Percentiles rank a stretch among this genome's conserved stretches.
Conservation (phyloP, 805 yeast species). For the Dipodascopsis uninucleata region DNA sequence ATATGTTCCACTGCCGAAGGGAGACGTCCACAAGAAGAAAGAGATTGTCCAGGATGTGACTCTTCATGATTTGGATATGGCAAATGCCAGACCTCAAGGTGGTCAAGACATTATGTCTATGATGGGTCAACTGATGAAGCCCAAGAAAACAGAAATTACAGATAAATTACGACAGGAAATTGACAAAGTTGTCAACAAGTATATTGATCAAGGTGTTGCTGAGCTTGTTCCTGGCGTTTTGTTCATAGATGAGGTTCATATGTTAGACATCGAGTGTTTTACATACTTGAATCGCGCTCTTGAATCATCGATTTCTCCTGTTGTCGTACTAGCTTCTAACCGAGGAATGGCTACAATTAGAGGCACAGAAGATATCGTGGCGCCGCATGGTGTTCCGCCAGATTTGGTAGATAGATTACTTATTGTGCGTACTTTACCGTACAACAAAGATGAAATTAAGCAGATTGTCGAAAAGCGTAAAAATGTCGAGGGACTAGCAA, state of each 20-base stretch:
- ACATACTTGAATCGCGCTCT: constrained; percentile 91
- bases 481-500: constrained; percentile 65
- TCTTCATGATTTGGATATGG: constrained; percentile 91
- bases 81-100: constrained; percentile 93
- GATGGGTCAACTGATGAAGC: constrained; percentile 96
- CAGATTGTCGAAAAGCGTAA: constrained; percentile 81
- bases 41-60: constrained; percentile 98
- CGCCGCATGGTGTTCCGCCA: constrained; percentile 97
- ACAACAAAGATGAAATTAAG: constrained; percentile 74
- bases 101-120: constrained; percentile 94
- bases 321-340: constrained; percentile 93
- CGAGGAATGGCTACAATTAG: constrained; percentile 88
- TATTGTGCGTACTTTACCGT: constrained; percentile 90
- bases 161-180: constrained; percentile 92
- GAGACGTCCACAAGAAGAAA: constrained; percentile 96
- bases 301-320: constrained; percentile 87
- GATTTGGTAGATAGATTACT: constrained; percentile 88
- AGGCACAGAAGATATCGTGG: constrained; percentile 76
- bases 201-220: constrained; percentile 97
- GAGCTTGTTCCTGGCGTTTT: constrained; percentile 96
- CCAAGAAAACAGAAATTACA: constrained; percentile 93
- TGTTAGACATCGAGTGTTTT: constrained; percentile 96
- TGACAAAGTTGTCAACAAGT: constrained; percentile 90
- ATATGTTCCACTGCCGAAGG: constrained; percentile 97
- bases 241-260: constrained; percentile 96